phyloP scores from a whole-genome alignment of 1,284 basidiomycete genomes.

The Malassezia cuniculi region DNA sequence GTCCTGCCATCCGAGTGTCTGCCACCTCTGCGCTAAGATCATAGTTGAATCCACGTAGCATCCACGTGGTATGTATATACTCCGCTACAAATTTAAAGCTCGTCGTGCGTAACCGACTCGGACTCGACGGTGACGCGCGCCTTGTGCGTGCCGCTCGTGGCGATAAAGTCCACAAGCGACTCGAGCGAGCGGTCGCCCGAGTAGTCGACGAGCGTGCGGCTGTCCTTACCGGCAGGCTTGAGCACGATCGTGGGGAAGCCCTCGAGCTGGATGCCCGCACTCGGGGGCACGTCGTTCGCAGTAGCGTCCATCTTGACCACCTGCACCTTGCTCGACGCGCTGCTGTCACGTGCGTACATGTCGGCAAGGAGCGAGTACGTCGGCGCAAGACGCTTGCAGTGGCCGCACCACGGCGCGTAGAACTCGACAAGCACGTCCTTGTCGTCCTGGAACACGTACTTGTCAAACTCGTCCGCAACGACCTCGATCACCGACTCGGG shows the following conservation, averaged over 20 bases:
- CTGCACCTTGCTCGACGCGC: conserved; percentile 62
- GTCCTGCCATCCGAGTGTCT: too few relatives aligned
- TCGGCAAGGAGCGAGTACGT: conserved; percentile 84
- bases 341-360: conserved; percentile 54
- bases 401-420: conserved; percentile 77
- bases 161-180: conserved; percentile 40
- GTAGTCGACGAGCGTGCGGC: conserved; percentile 64
- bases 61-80: too few relatives aligned
- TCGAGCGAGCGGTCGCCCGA: conserved; percentile 41
- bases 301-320: conserved; percentile 86
- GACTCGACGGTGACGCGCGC: conserved; percentile 15
- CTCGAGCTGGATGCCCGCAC: conserved; percentile 59
- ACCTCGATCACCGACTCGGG: conserved; percentile 70
- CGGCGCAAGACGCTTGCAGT: conserved; percentile 87
- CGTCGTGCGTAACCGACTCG: conserved; percentile 1
- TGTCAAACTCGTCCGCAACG: conserved; percentile 78
- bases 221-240: conserved; percentile 65
- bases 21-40: too few relatives aligned
- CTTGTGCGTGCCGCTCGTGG: conserved; percentile 40
- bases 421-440: conserved; percentile 94
- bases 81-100: too few relatives aligned
- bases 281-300: conserved; percentile 86
- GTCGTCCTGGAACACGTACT: conserved; percentile 62
- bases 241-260: conserved; percentile 97
- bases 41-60: too few relatives aligned